A percentile compares a stretch with the other conserved stretches of the same genome.
Conservation (phyloP, 2,329 filamentous ascomycete genomes). For the Claviceps citrina region DNA sequence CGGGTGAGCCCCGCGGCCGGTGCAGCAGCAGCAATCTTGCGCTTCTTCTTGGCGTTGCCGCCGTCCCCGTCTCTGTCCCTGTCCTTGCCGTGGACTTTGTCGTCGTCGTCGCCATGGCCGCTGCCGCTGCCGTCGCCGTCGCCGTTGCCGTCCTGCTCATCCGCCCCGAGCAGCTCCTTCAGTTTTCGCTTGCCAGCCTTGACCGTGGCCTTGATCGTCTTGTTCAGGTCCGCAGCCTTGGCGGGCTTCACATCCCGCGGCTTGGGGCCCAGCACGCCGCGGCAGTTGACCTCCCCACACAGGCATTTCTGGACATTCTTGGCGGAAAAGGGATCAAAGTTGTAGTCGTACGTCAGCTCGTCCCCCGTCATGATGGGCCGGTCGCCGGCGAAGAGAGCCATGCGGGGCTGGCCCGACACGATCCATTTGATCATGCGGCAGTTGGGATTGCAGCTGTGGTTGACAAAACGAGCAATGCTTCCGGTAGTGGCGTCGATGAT, state of each 20-base stretch:
- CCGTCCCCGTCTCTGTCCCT: conserved; percentile 3
- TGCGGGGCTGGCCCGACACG: conserved; percentile 80
- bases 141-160: conserved; percentile 11
- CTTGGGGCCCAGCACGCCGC: conserved; percentile 47
- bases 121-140: background rate
- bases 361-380: conserved; percentile 84
- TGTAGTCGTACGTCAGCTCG: conserved; percentile 88
- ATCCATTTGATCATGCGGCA: conserved; percentile 98
- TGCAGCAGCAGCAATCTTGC: conserved; percentile 21
- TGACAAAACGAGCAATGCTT: conserved; percentile 93
- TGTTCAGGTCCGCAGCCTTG: conserved; percentile 29
- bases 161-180: conserved; percentile 34
- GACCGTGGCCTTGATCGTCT: conserved; percentile 22
- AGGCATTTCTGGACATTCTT: conserved; percentile 55
- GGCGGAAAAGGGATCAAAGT: conserved; percentile 53
- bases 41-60: conserved; percentile 34
- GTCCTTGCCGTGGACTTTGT: background rate
- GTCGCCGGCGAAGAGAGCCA: conserved; percentile 91
- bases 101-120: too few species aligned
- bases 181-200: conserved; percentile 42
- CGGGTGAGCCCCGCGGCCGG: conserved; percentile 21
- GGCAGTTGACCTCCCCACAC: conserved; percentile 47
- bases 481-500: conserved; percentile 95
- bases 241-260: conserved; percentile 38
- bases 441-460: conserved; percentile 92